Evolutionary conservation across 768 basidiomycete genomes (phyloP), one percentile per base, ranked within the genome.

Genomic region (Thelephora aurantiotincta): DNA sequence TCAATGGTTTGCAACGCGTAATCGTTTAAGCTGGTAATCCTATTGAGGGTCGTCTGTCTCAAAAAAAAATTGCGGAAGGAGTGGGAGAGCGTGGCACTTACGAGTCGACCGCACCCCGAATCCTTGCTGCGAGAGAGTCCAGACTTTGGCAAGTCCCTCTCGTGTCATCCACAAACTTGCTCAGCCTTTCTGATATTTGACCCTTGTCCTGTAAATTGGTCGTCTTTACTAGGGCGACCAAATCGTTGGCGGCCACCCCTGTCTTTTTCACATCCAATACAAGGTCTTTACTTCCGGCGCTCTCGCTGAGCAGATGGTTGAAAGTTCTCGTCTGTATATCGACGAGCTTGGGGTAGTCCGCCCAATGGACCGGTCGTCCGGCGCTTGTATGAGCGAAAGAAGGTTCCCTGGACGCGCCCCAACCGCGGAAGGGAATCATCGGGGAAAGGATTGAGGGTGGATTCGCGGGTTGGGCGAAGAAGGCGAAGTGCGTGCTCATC

Each of bases 71-170:
- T n/a, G n/a, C n/a, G n/a, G n/a, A n/a, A n/a, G 47, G 11, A 43
- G 33, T 20, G 5, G 16, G n/a, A 38, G 7, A 48, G 22, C 42
- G 48, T 36, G 35, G 14, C 0, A 62, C 78, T 57, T 48, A 84
- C 85, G 65, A 76, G 51, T 89, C 86, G 1, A 88, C 79, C 0
- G 82, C 75, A 33, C 83, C 81, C 33, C 74, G 71, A 16, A 87
- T 73, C 55, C 71, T 82, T 2, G 85, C 66, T 33, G 73, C 72
- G 36, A 89, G 65, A 55, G 64, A 77, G 54, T 78, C 75, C 48
- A 89, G 57, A 26, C 75, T 74, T 23, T 72, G 63, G 2, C 76
- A 75, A 1, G 78, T 69, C 50, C 63, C 71, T 62, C 73, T 78
- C 0, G 85, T 81, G 52, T 80, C 77, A 6, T 62, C 59, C 2